Conservation (phyloP, 192 early-diverging fungal species). For the Thoreauomyces humboldtii region DNA sequence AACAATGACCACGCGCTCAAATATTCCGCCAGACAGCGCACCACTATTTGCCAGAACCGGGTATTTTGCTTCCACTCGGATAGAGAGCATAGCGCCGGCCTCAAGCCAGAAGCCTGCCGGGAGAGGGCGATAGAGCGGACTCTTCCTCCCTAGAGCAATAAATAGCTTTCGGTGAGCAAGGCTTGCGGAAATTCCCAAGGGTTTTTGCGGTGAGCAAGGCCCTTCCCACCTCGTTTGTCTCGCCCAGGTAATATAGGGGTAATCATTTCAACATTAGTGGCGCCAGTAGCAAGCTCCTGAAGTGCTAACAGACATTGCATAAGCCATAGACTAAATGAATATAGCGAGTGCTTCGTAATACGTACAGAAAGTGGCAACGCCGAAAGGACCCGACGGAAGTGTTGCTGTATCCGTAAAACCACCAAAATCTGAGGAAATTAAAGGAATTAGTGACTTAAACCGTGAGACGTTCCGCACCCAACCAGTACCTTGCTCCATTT, state of each 20-base stretch:
- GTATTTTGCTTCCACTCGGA: conserved; percentile 16
- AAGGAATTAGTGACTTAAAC: no score
- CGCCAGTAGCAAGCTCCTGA: conserved; percentile 19
- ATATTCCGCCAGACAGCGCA: conserved; percentile 8
- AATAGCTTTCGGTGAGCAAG: no score
- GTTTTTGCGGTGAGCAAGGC: no score
- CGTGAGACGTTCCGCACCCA: no score
- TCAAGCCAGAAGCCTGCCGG: conserved; percentile 30
- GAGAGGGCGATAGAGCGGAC: background rate
- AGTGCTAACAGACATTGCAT: conserved; percentile 10
- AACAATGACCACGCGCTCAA: conserved; percentile 17
- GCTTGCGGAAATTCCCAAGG: no score
- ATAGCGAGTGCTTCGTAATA: no score
- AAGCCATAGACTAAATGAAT: background rate
- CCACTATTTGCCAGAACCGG: conserved; percentile 20
- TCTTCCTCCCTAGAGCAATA: no score
- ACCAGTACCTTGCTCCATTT: background rate
- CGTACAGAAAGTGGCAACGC: background rate
- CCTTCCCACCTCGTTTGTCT: no score
- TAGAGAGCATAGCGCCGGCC: conserved; percentile 19
- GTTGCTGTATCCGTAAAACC: no score
- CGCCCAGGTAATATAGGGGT: background rate
- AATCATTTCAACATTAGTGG: background rate
- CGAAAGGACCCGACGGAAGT: background rate
- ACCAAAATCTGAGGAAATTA: no score